Conservation (phyloP, 768 basidiomycete species). For the Phylloporus sp. region DNA sequence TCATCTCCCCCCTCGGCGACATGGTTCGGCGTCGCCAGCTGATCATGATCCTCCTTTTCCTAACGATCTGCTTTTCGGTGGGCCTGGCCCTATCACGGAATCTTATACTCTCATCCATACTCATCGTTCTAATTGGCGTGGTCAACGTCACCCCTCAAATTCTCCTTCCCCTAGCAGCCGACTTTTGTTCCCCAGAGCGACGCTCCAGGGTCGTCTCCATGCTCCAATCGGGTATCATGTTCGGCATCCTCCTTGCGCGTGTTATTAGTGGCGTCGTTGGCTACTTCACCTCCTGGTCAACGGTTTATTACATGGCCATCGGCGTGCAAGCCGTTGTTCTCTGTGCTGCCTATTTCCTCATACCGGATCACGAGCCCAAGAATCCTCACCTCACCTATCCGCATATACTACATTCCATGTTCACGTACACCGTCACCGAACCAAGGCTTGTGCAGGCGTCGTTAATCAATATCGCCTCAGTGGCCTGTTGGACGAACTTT, state of each 20-base stretch:
- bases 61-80: conserved; percentile 37
- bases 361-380: conserved; percentile 44
- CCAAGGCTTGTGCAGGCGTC: conserved; percentile 39
- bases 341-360: conserved; percentile 25
- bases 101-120: conserved; percentile 29
- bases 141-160: conserved; percentile 40
- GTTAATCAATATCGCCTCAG: conserved; percentile 25
- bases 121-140: conserved; percentile 37
- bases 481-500: conserved; percentile 32
- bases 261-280: conserved; percentile 39
- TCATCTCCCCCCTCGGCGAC: conserved; percentile 46
- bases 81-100: conserved; percentile 37
- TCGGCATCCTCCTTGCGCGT: conserved; percentile 29
- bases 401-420: conserved; percentile 36
- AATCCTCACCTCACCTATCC: conserved; percentile 35
- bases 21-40: conserved; percentile 42
- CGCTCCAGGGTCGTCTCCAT: conserved; percentile 27
- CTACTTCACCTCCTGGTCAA: conserved; percentile 39
- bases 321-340: conserved; percentile 32
- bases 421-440: conserved; percentile 36
- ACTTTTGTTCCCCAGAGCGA: conserved; percentile 35
- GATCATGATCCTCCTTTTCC: conserved; percentile 32
- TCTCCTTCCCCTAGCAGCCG: conserved; percentile 42
- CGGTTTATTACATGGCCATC: conserved; percentile 41
- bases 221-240: conserved; percentile 30